Percentiles rank a stretch among this genome's conserved stretches.
phyloP scores from a whole-genome alignment of 139 green algal genomes.

The Picochlorum sp. region DNA sequence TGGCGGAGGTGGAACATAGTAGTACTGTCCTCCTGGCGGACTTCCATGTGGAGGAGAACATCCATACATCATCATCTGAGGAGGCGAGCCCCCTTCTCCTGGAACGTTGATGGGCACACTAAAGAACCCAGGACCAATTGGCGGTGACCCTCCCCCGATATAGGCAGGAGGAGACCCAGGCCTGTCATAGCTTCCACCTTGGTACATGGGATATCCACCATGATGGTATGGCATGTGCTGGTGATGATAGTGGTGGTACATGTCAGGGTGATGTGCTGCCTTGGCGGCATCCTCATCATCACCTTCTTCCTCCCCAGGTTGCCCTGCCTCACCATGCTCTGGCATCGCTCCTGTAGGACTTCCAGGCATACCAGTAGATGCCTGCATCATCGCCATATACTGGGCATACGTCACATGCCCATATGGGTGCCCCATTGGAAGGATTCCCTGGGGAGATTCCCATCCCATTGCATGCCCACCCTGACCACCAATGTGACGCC shows the following conservation, averaged over 20 bases:
- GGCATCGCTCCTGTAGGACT: not conserved
- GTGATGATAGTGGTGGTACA: not conserved
- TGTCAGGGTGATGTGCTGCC: not conserved
- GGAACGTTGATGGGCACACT: slow-evolving; percentile 5
- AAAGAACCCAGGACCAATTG: slow-evolving; percentile 29
- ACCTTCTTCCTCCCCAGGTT: not conserved
- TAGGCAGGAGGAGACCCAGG: slow-evolving; percentile 10
- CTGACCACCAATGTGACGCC: not conserved
- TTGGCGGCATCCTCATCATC: not conserved
- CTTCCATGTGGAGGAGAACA: slow-evolving; percentile 4
- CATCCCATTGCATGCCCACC: not conserved
- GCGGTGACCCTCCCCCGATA: slow-evolving; percentile 23
- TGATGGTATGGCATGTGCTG: slow-evolving; percentile 5
- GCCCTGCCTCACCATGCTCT: not conserved
- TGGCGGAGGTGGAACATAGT: not conserved
- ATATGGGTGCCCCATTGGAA: not conserved
- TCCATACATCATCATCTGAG: slow-evolving; percentile 13
- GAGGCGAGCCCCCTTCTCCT: slow-evolving; percentile 16
- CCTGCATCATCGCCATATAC: too few species aligned
- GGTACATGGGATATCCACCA: not conserved
- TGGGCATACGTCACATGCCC: too few species aligned
- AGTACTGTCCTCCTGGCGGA: not conserved
- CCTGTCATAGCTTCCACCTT: not conserved
- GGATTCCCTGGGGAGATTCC: slow-evolving; percentile 14
- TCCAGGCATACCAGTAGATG: not conserved